These are phyloP conservation scores for Fusarium verrucosum DNA, from an alignment of 2,329 filamentous ascomycete genomes.

Conservation along the genomic window DNA sequence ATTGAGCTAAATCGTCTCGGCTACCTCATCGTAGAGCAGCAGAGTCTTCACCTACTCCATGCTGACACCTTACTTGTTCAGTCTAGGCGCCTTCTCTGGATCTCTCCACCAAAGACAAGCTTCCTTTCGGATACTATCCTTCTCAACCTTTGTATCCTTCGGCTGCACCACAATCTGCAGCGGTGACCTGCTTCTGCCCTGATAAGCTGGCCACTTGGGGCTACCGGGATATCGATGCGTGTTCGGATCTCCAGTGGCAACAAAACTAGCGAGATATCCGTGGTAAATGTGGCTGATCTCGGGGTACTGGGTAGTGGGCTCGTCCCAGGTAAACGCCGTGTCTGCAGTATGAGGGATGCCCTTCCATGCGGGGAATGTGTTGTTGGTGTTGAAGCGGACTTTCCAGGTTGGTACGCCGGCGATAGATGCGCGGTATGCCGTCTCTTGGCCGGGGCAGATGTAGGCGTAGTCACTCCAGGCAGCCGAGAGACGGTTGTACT, in stretches of 20 bases:
- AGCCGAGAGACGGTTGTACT: constrained; percentile 56
- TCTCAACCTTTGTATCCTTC: constrained; percentile 45
- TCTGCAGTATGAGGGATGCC: constrained; percentile 53
- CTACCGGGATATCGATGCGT: constrained; percentile 32
- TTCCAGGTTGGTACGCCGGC: constrained; percentile 51
- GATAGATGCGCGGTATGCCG: constrained; percentile 50
- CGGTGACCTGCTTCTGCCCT: constrained; percentile 3
- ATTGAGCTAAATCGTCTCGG: no score
- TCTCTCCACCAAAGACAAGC: constrained; percentile 51
- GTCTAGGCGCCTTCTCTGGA: constrained; percentile 45
- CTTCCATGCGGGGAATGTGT: constrained; percentile 47
- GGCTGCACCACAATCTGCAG: constrained; percentile 49
- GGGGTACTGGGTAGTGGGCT: constrained; percentile 48
- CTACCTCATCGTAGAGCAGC: background rate
- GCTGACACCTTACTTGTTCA: constrained; percentile 46
- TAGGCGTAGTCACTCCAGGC: constrained; percentile 58
- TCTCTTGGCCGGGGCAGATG: constrained; percentile 56
- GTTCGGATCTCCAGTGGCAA: constrained; percentile 50
- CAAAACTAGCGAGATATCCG: constrained; percentile 51
- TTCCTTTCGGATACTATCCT: constrained; percentile 47
- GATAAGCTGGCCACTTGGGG: constrained; percentile 32
- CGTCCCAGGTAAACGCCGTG: constrained; percentile 50
- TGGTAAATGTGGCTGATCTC: constrained; percentile 51
- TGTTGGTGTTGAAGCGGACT: constrained; percentile 51
- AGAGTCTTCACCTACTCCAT: fast-evolving